Evolutionary conservation across 2,329 filamentous ascomycete genomes (phyloP).

Genomic region (Fragosphaeria purpurea): DNA sequence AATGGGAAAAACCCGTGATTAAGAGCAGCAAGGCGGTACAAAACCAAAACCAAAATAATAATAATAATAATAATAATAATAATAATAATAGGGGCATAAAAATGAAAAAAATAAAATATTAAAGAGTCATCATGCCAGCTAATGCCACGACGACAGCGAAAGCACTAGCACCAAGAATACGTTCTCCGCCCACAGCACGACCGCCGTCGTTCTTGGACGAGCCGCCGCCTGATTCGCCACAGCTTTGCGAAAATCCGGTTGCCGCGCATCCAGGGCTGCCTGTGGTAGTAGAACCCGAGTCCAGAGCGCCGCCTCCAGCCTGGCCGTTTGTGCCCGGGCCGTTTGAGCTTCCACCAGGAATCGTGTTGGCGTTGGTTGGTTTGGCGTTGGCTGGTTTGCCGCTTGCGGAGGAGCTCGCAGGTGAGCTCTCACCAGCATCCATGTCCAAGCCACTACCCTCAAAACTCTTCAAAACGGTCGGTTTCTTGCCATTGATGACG

Average conservation of each 20-base stretch:
- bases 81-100: not conserved
- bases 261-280: constrained; percentile 23
- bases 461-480: constrained; percentile 69
- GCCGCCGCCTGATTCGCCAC: constrained; percentile 17
- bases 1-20: too few relatives aligned
- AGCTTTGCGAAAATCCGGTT: constrained; percentile 32
- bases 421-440: constrained; percentile 30
- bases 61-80: not conserved
- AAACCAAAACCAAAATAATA: not conserved
- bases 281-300: constrained; percentile 5
- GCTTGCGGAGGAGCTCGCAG: constrained; percentile 3
- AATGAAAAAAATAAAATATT: not conserved
- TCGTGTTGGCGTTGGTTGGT: constrained; percentile 11
- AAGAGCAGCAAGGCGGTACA: too few relatives aligned
- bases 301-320: constrained; percentile 6
- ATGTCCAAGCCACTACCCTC: constrained; percentile 72
- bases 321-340: constrained; percentile 15
- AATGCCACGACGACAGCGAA: constrained; percentile 26
- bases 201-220: constrained; percentile 23
- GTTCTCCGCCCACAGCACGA: constrained; percentile 15
- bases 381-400: constrained; percentile 7
- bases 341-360: constrained; percentile 22
- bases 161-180: constrained; percentile 24
- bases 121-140: constrained; percentile 24
- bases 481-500: constrained; percentile 63